Evolutionary conservation across 306 rosid species (phyloP).

Genomic region (Lathyrus tuberosus): DNA sequence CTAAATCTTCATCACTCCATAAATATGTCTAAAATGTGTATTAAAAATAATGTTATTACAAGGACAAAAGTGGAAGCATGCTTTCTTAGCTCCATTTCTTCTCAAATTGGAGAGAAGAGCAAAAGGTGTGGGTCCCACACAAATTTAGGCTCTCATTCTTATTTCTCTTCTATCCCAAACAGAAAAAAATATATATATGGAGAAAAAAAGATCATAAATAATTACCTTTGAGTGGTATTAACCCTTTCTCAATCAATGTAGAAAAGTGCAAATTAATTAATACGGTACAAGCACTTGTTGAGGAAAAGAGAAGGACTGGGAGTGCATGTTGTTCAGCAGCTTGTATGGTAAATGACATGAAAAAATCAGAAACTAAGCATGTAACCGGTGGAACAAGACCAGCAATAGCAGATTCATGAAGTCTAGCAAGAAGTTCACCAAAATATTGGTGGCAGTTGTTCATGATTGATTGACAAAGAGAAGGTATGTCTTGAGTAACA

Average conservation of each 20-base stretch:
- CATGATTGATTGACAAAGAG: constrained; percentile 28
- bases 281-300: neutral
- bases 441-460: constrained; percentile 16
- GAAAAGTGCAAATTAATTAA: neutral
- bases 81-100: no score
- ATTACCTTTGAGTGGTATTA: constrained; percentile 18
- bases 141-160: no score
- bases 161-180: no score
- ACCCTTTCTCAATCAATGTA: neutral
- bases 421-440: constrained; percentile 16
- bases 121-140: no score
- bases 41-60: no score
- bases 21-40: no score
- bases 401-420: constrained; percentile 1
- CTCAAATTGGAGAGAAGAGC: no score
- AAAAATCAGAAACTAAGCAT: neutral
- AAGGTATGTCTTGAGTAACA: constrained; percentile 16
- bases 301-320: neutral
- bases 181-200: neutral
- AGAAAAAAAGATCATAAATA: neutral
- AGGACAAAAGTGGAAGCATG: no score
- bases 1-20: no score
- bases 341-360: neutral
- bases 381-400: neutral
- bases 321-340: constrained; percentile 1